Percentiles rank a stretch among this genome's conserved stretches.
Conservation (phyloP, 2,329 filamentous ascomycete genomes). For the Rosellinia necatrix region DNA sequence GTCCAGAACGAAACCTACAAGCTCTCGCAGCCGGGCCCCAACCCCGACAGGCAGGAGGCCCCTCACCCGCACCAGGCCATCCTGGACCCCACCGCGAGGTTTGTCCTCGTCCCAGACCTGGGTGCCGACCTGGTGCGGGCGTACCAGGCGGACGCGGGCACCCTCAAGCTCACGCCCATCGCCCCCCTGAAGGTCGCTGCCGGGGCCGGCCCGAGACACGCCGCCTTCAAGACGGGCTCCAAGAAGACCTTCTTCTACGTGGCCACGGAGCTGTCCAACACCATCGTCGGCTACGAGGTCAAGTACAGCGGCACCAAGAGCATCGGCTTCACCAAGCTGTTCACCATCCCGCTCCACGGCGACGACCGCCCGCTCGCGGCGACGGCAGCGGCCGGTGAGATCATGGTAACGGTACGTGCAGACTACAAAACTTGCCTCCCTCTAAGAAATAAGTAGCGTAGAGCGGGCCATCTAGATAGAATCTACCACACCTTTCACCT, state of each 20-base stretch:
- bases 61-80: slow-evolving; percentile 69
- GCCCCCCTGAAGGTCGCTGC: slow-evolving; percentile 48
- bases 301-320: slow-evolving; percentile 50
- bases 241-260: slow-evolving; percentile 61
- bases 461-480: no score
- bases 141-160: slow-evolving; percentile 57
- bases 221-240: slow-evolving; percentile 56
- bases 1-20: slow-evolving; percentile 48
- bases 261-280: slow-evolving; percentile 64
- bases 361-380: slow-evolving; percentile 46
- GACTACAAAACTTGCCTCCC: no score
- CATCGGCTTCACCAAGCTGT: slow-evolving; percentile 53
- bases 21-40: slow-evolving; percentile 45
- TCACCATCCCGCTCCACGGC: slow-evolving; percentile 54
- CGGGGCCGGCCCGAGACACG: slow-evolving; percentile 69
- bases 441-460: no score
- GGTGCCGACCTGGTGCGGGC: slow-evolving; percentile 65
- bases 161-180: slow-evolving; percentile 48
- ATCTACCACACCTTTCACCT: no score
- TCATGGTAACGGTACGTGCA: slow-evolving; percentile 62
- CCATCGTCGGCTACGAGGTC: slow-evolving; percentile 61
- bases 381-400: slow-evolving; percentile 58
- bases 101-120: slow-evolving; percentile 68
- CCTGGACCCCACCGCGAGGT: slow-evolving; percentile 67
- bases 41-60: slow-evolving; percentile 56